phyloP scores from a whole-genome alignment of 164 flowering plant genomes.

The Saururus chinensis region DNA sequence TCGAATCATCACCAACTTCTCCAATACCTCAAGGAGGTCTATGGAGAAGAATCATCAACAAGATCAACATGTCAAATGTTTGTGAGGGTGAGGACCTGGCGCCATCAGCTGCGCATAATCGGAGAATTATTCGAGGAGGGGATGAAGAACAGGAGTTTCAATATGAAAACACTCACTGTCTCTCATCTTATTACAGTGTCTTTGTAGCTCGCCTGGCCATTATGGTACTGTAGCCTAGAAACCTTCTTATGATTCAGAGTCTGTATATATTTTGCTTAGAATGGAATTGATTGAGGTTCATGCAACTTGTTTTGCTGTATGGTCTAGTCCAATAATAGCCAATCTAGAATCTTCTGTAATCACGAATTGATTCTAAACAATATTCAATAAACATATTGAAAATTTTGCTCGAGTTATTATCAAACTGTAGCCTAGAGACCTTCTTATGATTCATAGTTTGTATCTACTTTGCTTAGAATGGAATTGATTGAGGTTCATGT shows the following conservation, averaged over 20 bases:
- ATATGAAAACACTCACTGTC: constrained; percentile 43
- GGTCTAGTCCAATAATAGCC: not conserved
- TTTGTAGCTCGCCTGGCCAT: constrained; percentile 91
- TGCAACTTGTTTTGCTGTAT: not conserved
- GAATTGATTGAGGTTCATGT: not conserved
- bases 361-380: no score
- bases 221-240: constrained; percentile 40
- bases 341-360: no score
- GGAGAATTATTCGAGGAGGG: constrained; percentile 29
- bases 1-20: constrained; percentile 20
- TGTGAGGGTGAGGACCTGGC: constrained; percentile 16
- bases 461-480: not conserved
- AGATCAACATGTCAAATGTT: constrained; percentile 9
- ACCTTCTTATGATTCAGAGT: not conserved
- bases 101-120: constrained; percentile 10
- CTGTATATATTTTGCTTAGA: not conserved
- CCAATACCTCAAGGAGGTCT: not conserved
- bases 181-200: constrained; percentile 88
- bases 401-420: no score
- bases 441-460: not conserved
- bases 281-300: not conserved
- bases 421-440: constrained; percentile 1
- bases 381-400: no score
- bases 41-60: constrained; percentile 15
- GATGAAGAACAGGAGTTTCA: constrained; percentile 51